phyloP scores from a whole-genome alignment of 2,329 filamentous ascomycete genomes.

The Penicillium thymicola region DNA sequence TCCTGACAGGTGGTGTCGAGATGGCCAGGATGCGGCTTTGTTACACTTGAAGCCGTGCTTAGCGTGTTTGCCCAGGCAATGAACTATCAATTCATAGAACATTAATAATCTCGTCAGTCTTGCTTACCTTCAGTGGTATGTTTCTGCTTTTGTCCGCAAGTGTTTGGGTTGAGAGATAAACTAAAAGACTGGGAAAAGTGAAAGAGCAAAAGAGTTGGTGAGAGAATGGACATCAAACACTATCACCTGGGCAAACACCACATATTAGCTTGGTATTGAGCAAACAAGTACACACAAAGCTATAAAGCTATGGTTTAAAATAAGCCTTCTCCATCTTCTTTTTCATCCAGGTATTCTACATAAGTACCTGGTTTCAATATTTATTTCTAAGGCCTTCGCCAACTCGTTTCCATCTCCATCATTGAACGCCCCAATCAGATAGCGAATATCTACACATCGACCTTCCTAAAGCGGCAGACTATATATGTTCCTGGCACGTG shows the following conservation, averaged over 20 bases:
- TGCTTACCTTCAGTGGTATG: not conserved
- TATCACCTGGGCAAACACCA: not conserved
- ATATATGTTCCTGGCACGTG: conserved; percentile 17
- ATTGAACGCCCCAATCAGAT: not conserved
- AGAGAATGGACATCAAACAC: not conserved
- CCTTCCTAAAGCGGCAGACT: not conserved
- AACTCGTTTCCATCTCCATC: not conserved
- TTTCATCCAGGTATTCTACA: not conserved
- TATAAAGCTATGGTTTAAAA: not conserved
- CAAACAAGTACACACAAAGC: not conserved
- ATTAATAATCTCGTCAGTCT: not conserved
- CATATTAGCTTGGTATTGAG: not conserved
- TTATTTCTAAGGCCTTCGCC: not conserved
- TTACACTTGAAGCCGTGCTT: not conserved
- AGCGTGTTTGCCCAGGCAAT: not conserved
- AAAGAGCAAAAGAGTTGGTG: not conserved
- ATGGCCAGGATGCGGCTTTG: not conserved
- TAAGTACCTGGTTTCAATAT: not conserved
- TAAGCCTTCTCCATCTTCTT: not conserved
- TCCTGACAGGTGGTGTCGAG: not conserved
- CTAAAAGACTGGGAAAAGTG: not conserved
- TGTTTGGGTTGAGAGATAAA: not conserved
- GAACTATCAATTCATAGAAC: not conserved
- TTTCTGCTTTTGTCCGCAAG: not conserved
- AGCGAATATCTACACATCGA: not conserved